A percentile compares a stretch with the other conserved stretches of the same genome.
Evolutionary conservation across 1,284 basidiomycete genomes (phyloP).

Genomic region (Trametes polyzona): DNA sequence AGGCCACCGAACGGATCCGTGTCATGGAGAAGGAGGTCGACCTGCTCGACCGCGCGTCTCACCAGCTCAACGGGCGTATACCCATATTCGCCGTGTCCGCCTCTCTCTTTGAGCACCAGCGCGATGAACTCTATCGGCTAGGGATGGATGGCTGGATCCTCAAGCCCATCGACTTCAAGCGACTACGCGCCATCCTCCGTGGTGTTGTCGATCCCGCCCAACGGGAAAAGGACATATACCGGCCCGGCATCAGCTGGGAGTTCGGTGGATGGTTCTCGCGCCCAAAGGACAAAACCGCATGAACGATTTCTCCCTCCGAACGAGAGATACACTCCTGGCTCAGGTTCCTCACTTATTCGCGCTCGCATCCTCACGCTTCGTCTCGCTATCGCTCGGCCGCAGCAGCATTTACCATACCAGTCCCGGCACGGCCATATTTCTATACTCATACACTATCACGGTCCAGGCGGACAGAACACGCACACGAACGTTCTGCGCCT

Average conservation of each 20-base stretch:
- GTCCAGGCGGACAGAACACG: slow-evolving; percentile 8
- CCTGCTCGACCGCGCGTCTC: slow-evolving; percentile 42
- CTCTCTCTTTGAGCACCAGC: slow-evolving; percentile 69
- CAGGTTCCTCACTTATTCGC: slow-evolving; percentile 1
- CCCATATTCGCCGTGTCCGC: slow-evolving; percentile 88
- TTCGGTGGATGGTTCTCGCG: slow-evolving; percentile 64
- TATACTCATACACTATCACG: slow-evolving; percentile 6
- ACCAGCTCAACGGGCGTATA: slow-evolving; percentile 68
- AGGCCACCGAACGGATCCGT: slow-evolving; percentile 73
- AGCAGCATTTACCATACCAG: slow-evolving; percentile 11
- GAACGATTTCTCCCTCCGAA: neutral
- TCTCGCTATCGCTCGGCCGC: neutral
- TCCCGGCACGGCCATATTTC: slow-evolving; percentile 6
- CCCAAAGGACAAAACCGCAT: neutral
- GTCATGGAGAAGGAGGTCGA: slow-evolving; percentile 50
- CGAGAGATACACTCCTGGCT: neutral
- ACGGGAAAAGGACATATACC: slow-evolving; percentile 62
- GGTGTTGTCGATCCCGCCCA: slow-evolving; percentile 61
- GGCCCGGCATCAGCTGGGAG: slow-evolving; percentile 68
- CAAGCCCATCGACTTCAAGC: slow-evolving; percentile 83
- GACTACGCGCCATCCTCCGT: slow-evolving; percentile 62
- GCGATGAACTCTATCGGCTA: slow-evolving; percentile 56
- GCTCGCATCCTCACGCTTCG: neutral
- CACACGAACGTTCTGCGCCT: slow-evolving; percentile 10
- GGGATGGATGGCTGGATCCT: slow-evolving; percentile 89